Base-by-base conservation (phyloP, 78 protist species). In the Planoprotostelium fungivorum region DNA sequence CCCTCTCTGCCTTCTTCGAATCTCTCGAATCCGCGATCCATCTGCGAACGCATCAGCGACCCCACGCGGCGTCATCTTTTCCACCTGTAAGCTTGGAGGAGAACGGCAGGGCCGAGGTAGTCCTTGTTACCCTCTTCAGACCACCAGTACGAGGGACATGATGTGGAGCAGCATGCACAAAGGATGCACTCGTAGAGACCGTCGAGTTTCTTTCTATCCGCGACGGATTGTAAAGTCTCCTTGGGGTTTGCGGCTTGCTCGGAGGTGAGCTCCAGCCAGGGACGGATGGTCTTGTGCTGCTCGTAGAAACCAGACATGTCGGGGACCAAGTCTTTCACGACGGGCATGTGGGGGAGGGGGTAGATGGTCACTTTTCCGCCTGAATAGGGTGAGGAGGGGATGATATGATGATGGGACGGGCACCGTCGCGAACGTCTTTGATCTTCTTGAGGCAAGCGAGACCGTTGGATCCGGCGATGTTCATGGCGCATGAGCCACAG, bases 61-160 rank as follows among this genome's bases (percentile, higher is more conserved):
- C n/a, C n/a, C n/a, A 0, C 87, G 34, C 89, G 5, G 34, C 0
- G 37, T 0, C 34, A 29, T 1, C 34, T 0, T 35, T 0, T 37
- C 9, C 34, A 51, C 73, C 73, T 87, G 94, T 90, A 86, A 23
- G 96, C 91, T 91, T 97, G 98, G 37, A 97, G 90, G 31, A 97
- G 97, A 5, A 95, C 97, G 25, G 98, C 96, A 36, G 99, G 99
- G 38, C 99, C 98, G n/a, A 96, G 89, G 91, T 95, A 95, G 34
- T 91, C 91, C 37, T 91, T 92, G 31, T 94, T 92, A 38, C 93
- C 95, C 86, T 90, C 96, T 84, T 92, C 96, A 73, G 89, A 38
- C 99, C 99, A 97, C 99, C 99, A 97, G 94, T 96, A 97, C 16
- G 88, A 38, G 84, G 99, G 99, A 90, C 99, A 97, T 1, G 97